Evolutionary conservation across 805 yeast genomes (phyloP).

Genomic region (Kluyveromyces lactis): DNA sequence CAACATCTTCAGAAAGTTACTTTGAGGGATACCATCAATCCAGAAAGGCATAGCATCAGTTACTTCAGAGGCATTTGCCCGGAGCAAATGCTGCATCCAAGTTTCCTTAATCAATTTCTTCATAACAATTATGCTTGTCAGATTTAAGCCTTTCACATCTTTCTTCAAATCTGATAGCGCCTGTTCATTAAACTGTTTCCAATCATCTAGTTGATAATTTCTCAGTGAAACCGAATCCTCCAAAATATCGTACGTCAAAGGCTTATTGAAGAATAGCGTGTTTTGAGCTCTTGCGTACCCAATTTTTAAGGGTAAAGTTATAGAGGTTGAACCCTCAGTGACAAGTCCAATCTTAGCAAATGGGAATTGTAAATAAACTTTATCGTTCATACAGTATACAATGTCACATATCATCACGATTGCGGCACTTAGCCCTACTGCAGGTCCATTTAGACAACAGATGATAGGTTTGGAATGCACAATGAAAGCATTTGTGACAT

Average conservation of each 20-base stretch:
- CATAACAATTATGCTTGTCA: constrained; percentile 37
- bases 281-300: constrained; percentile 70
- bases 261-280: constrained; percentile 61
- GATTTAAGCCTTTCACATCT: constrained; percentile 30
- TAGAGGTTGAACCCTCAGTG: constrained; percentile 71
- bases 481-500: constrained; percentile 56
- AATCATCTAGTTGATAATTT: constrained; percentile 36
- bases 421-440: constrained; percentile 69
- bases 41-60: constrained; percentile 62
- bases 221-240: constrained; percentile 56
- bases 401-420: constrained; percentile 70
- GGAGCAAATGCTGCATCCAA: constrained; percentile 29
- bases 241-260: constrained; percentile 53
- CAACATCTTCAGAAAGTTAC: constrained; percentile 49
- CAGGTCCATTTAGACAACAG: constrained; percentile 81
- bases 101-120: constrained; percentile 32
- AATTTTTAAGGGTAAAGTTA: constrained; percentile 57
- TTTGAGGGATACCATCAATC: constrained; percentile 66
- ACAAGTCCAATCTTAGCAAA: constrained; percentile 78
- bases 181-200: constrained; percentile 39
- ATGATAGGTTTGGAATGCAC: constrained; percentile 65
- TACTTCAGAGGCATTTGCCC: constrained; percentile 57
- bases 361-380: constrained; percentile 58
- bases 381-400: constrained; percentile 55
- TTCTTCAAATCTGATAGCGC: constrained; percentile 34